Evolutionary conservation across 768 basidiomycete species (phyloP), one percentile per base, ranked within the genome.

Genomic region (Holtermanniella nyarrowii): DNA sequence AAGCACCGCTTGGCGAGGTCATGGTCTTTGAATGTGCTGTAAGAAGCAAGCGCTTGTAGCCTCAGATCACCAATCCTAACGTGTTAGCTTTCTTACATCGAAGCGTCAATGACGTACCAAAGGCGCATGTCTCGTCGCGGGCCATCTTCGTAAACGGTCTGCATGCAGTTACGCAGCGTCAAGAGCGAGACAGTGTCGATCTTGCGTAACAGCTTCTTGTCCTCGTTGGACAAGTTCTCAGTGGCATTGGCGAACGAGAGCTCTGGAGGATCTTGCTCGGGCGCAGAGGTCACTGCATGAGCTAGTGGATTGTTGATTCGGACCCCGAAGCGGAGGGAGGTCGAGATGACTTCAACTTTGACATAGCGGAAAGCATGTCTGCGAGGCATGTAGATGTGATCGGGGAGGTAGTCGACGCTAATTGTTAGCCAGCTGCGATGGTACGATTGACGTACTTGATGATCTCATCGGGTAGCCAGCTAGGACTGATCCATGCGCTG

Each of bases 281-380:
- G 54, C 20, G 54, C 57, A 5, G 61, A 63, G 0, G 60, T 53
- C 10, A 61, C 49, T 3, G 57, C 48, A 20, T 50, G 24, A 3
- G 60, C 58, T 2, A 53, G 27, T 22, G 51, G 48, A n/a, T 59
- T 44, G 14, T 45, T 37, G 21, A 62, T 50, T 26, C 55, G 55
- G 26, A 58, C 54, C 13, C 53, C 54, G 45, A 53, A 65, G 41
- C 52, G 50, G 22, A 46, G 22, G 1, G 58, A 59, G 5, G 50
- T 50, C n/a, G 53, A 50, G 21, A 65, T 53, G 27, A 61, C 54
- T 37, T 65, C 51, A 21, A 62, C 46, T 44, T 62, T 61, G 53
- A 65, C 56, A 49, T 56, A 65, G 3, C 63, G 55, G 45, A 61
- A 65, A n/a, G 58, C 58, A 52, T 62, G 58, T 12, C 63, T 53